A percentile compares a stretch with the other conserved stretches of the same genome.
Conservation (phyloP, 192 early-diverging fungal genomes). For the Backusella parvicylindrica region DNA sequence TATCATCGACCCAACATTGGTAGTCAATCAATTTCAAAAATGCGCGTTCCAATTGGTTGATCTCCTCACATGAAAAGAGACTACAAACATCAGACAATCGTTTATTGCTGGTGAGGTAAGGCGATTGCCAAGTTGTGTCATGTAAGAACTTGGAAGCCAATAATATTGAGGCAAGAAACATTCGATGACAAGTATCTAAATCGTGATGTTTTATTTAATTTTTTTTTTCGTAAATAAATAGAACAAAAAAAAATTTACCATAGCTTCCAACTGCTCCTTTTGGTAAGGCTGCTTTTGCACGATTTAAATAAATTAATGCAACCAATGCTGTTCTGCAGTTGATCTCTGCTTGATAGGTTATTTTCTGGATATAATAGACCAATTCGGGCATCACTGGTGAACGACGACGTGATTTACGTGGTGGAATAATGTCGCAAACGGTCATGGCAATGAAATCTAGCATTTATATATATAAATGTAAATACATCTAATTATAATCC, state of each 20-base stretch:
- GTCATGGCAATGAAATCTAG: conserved; percentile 21
- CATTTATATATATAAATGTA: neutral
- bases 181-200: conserved; percentile 22
- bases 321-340: conserved; percentile 15
- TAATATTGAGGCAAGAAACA: conserved; percentile 26
- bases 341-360: conserved; percentile 23
- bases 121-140: neutral
- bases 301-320: conserved; percentile 26
- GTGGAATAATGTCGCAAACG: conserved; percentile 13
- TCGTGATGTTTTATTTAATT: neutral
- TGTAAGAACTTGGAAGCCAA: conserved; percentile 27
- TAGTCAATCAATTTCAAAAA: conserved; percentile 33
- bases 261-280: conserved; percentile 24
- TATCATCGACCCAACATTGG: conserved; percentile 23
- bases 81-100: conserved; percentile 19
- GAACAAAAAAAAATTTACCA: conserved; percentile 10
- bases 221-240: neutral
- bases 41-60: conserved; percentile 23
- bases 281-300: conserved; percentile 25
- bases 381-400: conserved; percentile 22
- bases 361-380: conserved; percentile 30
- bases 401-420: neutral
- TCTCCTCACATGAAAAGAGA: conserved; percentile 19
- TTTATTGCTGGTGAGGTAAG: conserved; percentile 4
- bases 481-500: neutral